phyloP scores from a whole-genome alignment of 495 filamentous ascomycete genomes.

The Penicillium ucsense region DNA sequence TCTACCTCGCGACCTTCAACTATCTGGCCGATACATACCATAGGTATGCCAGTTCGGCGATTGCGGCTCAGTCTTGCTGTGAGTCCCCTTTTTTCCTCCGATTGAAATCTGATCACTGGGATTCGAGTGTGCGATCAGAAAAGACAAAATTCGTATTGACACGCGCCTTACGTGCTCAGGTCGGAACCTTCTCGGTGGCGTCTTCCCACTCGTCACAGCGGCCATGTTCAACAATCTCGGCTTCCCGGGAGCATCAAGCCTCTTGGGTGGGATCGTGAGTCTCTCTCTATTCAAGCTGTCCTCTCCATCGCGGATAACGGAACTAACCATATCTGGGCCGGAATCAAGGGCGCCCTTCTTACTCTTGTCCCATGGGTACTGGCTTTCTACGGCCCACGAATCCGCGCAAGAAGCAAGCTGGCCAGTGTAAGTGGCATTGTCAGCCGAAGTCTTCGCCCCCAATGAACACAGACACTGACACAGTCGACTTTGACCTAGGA shows the following conservation, averaged over 20 bases:
- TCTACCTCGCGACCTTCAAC: constrained; percentile 89
- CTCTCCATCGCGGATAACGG: no score
- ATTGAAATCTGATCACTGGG: not conserved
- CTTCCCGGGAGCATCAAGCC: constrained; percentile 59
- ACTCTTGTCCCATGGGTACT: constrained; percentile 81
- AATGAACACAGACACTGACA: constrained; percentile 5
- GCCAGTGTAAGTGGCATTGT: constrained; percentile 39
- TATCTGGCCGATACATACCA: constrained; percentile 91
- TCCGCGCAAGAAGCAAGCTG: constrained; percentile 70
- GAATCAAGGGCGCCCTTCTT: constrained; percentile 43
- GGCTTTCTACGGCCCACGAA: constrained; percentile 68
- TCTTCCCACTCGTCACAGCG: constrained; percentile 69
- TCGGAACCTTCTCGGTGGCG: constrained; percentile 74
- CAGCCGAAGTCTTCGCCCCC: not conserved
- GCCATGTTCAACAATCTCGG: constrained; percentile 64
- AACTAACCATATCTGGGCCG: no score
- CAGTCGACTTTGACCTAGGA: constrained; percentile 7
- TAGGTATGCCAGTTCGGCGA: constrained; percentile 70
- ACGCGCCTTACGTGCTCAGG: constrained; percentile 26
- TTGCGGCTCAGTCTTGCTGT: constrained; percentile 80
- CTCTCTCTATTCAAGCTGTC: not conserved
- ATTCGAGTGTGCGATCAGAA: not conserved
- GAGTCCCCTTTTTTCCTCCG: constrained; percentile 2
- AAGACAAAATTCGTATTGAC: not conserved
- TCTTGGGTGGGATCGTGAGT: constrained; percentile 63